phyloP scores from a whole-genome alignment of 2,329 filamentous ascomycete species.

The Arthrobotrys conoides region DNA sequence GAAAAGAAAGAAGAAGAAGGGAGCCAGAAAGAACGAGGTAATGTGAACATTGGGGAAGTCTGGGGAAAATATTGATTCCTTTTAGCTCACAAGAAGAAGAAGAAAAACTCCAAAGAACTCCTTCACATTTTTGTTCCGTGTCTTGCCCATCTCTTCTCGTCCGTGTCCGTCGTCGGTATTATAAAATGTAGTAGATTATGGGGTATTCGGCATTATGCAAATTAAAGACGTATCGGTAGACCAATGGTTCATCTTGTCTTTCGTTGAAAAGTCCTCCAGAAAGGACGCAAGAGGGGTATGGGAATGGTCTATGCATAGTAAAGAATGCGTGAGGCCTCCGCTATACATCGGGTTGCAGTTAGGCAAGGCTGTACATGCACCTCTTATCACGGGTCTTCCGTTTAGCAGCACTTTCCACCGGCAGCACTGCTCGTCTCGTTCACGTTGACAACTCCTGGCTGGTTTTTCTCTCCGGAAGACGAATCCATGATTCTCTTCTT shows the following conservation, averaged over 20 bases:
- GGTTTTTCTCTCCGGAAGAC: constrained; percentile 52
- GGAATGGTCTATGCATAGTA: constrained; percentile 56
- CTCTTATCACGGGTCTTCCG: constrained; percentile 12
- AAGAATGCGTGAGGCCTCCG: constrained; percentile 35
- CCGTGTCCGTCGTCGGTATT: constrained; percentile 50
- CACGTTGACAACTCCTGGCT: constrained; percentile 50
- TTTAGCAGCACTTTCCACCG: constrained; percentile 57
- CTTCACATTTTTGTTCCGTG: constrained; percentile 53
- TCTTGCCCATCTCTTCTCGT: constrained; percentile 39
- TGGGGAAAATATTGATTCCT: constrained; percentile 46
- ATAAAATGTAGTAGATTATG: constrained; percentile 58
- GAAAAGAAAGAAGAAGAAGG: constrained; percentile 3
- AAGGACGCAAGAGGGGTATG: constrained; percentile 21
- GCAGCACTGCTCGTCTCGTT: constrained; percentile 42
- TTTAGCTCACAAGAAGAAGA: constrained; percentile 48
- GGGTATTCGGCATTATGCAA: constrained; percentile 61
- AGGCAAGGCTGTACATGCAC: constrained; percentile 46
- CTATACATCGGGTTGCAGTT: constrained; percentile 44
- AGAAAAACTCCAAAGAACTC: constrained; percentile 61
- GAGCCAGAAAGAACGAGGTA: constrained; percentile 32
- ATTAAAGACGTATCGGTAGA: constrained; percentile 50
- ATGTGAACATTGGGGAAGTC: constrained; percentile 53
- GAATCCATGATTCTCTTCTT: constrained; percentile 98
- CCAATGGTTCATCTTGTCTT: constrained; percentile 53
- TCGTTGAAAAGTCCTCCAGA: constrained; percentile 29